Evolutionary conservation across 225 moss, liverwort and hornwort genomes (phyloP).

Genomic region (Antitrichia curtipendula): DNA sequence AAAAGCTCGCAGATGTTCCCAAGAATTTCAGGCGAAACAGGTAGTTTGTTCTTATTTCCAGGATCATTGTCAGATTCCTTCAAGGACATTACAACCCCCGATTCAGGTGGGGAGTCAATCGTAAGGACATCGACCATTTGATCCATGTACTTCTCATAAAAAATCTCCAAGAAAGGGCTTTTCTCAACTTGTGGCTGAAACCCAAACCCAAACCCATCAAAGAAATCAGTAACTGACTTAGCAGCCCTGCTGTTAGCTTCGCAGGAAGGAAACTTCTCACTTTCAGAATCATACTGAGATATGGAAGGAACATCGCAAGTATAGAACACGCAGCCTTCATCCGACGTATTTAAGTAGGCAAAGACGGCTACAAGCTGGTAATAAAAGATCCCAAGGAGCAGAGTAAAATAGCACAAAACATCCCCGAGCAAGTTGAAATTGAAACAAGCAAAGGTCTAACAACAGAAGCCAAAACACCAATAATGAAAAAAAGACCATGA

Average conservation of each 20-base stretch:
- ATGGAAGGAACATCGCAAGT: neutral
- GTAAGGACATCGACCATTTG: slow-evolving; percentile 84
- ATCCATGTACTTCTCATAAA: slow-evolving; percentile 95
- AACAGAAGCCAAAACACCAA: neutral
- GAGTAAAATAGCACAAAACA: neutral
- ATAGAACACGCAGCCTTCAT: neutral
- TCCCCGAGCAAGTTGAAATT: neutral
- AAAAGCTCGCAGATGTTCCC: slow-evolving; percentile 94
- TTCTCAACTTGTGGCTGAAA: slow-evolving; percentile 45
- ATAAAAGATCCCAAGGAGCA: neutral
- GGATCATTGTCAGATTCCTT: slow-evolving; percentile 31
- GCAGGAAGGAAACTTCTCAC: neutral
- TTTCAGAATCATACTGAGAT: neutral
- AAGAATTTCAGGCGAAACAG: slow-evolving; percentile 76
- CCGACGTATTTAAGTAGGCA: neutral
- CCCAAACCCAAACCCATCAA: slow-evolving; percentile 2
- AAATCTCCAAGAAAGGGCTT: slow-evolving; percentile 76
- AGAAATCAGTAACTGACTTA: neutral
- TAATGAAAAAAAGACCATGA: neutral
- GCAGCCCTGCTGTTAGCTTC: neutral
- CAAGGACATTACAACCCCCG: slow-evolving; percentile 11
- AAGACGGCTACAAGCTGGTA: neutral
- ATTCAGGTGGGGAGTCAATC: slow-evolving; percentile 52
- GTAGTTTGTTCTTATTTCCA: slow-evolving; percentile 25
- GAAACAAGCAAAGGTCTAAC: neutral